Percentiles rank a stretch among this genome's conserved stretches.
These are phyloP conservation scores for Saturnispora serradocipensis DNA, from an alignment of 805 yeast genomes.

Conservation along the genomic window DNA sequence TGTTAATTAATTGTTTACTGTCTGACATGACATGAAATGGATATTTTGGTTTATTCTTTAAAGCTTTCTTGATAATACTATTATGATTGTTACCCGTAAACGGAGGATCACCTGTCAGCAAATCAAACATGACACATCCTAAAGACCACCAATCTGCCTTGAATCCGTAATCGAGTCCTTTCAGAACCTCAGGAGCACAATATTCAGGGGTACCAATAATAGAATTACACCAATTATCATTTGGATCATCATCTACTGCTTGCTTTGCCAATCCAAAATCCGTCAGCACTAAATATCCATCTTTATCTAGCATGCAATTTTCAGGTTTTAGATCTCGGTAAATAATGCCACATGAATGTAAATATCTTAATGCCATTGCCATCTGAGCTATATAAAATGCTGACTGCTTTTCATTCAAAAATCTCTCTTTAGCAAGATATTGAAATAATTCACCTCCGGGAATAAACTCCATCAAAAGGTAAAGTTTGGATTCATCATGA, in stretches of 20 bases:
- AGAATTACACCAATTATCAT: conserved; percentile 38
- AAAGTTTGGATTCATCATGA: conserved; percentile 67
- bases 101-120: conserved; percentile 79
- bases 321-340: conserved; percentile 87
- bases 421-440: conserved; percentile 39
- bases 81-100: conserved; percentile 74
- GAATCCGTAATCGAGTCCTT: conserved; percentile 66
- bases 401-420: conserved; percentile 48
- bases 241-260: conserved; percentile 20
- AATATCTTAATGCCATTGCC: conserved; percentile 62
- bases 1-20: conserved; percentile 62
- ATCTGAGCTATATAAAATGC: conserved; percentile 75
- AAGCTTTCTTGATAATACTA: conserved; percentile 61
- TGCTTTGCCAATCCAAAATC: conserved; percentile 74
- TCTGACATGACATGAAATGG: conserved; percentile 70
- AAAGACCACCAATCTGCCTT: conserved; percentile 87
- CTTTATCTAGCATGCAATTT: conserved; percentile 64
- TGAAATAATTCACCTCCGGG: conserved; percentile 86
- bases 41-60: conserved; percentile 48
- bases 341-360: conserved; percentile 71
- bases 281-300: conserved; percentile 72
- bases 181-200: conserved; percentile 81
- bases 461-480: conserved; percentile 67
- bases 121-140: conserved; percentile 70
- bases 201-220: conserved; percentile 73